These are phyloP conservation scores for Aspergillus haitiensis DNA, from an alignment of 495 filamentous ascomycete genomes.

Conservation along the genomic window DNA sequence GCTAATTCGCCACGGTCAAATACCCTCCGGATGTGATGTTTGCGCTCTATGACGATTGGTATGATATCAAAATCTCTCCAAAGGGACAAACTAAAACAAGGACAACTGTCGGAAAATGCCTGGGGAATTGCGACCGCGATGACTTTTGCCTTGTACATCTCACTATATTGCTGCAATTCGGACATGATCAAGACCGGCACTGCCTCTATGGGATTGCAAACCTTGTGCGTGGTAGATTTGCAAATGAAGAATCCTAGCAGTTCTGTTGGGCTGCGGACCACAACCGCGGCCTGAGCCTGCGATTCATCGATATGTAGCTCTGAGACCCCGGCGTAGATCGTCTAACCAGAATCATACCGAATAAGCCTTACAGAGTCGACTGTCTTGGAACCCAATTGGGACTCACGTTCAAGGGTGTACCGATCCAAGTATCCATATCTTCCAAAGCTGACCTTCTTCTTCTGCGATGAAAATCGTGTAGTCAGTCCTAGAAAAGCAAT, in stretches of 20 bases:
- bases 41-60: constrained; percentile 6
- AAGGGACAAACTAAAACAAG: constrained; percentile 7
- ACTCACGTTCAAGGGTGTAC: constrained; percentile 1
- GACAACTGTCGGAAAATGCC: constrained; percentile 5
- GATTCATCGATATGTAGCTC: constrained; percentile 3
- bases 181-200: background rate
- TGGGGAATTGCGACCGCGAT: constrained; percentile 5
- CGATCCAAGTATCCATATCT: background rate
- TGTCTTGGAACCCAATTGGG: too few relatives aligned
- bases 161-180: constrained; percentile 1
- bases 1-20: constrained; percentile 10
- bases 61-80: constrained; percentile 17
- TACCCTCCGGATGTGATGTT: constrained; percentile 4
- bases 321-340: constrained; percentile 15
- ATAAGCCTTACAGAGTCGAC: background rate
- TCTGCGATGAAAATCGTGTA: too few relatives aligned
- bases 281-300: constrained; percentile 3
- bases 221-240: background rate
- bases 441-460: too few relatives aligned
- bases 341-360: background rate
- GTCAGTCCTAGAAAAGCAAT: too few relatives aligned
- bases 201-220: background rate
- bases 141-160: constrained; percentile 12
- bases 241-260: constrained; percentile 14
- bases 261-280: constrained; percentile 11